Base-by-base conservation (phyloP, 1,284 basidiomycete species). In the Marasmius tenuissimus region DNA sequence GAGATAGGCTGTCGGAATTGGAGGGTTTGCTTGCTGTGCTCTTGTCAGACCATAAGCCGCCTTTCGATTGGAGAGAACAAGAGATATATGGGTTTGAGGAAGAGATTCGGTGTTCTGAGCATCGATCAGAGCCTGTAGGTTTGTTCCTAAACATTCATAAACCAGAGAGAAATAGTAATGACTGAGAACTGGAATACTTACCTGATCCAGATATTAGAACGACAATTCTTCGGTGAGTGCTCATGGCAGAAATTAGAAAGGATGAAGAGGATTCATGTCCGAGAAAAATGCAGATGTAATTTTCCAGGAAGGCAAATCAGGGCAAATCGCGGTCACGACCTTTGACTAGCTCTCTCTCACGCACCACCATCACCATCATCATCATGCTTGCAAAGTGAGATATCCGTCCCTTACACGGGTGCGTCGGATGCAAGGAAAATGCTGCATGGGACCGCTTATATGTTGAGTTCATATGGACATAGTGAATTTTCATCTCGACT, bases 71-170 rank as follows among this genome's bases (percentile, higher is more conserved):
- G 97, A 98, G 61, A 99, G 77, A 45, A 99, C 97, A 67, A 91
- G 85, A 49, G 82, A 83, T 73, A 99, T 93, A 57, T 82, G 76
- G 1, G 91, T 81, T 64, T 88, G 75, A 33, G 94, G 89, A 48
- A 93, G 81, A 14, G 84, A 73, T 56, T 83, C 77, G 14, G 91
- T 85, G 68, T 85, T 80, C 66, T 82, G 85, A 5, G 96, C 94
- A 74, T 98, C 93, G 70, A 99, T 94, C 62, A 99, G 83, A 0
- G 97, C 96, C 78, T 98, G 96, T 27, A 99, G 85, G 77, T 99
- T 99, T 35, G 92, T 92, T 48, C 97, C 96, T 97, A 65, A 66
- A 16, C 50, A 51, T 51, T n/a, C 14, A 42, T 66, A 70, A 64
- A 65, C 61, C 70, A 64, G 59, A 33, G 53, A 69, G 63, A 59